Conservation (phyloP, 805 yeast species). For the Yarrowia divulgata region DNA sequence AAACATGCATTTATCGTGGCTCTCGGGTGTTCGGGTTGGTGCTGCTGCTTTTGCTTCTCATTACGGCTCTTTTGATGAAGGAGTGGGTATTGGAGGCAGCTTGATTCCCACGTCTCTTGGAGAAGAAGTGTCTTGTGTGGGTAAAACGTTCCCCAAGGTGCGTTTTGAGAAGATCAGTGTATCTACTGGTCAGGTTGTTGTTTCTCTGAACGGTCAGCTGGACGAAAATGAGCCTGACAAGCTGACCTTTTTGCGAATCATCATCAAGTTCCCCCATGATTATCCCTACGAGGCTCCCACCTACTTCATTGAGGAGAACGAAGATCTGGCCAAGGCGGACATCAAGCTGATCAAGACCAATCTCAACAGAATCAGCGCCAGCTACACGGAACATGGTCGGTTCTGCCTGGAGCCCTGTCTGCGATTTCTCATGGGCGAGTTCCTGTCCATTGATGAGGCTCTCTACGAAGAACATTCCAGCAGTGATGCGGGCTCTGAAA, state of each 20-base stretch:
- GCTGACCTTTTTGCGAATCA: constrained; percentile 71
- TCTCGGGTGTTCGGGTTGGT: constrained; percentile 82
- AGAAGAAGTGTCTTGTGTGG: constrained; percentile 88
- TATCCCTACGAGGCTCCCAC: constrained; percentile 72
- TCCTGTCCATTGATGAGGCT: constrained; percentile 22
- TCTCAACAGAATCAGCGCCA: constrained; percentile 62
- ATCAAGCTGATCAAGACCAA: constrained; percentile 59
- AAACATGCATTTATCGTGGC: constrained; percentile 76
- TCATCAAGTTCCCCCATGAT: constrained; percentile 69
- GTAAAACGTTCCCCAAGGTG: constrained; percentile 86
- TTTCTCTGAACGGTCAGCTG: constrained; percentile 87
- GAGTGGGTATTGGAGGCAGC: constrained; percentile 16
- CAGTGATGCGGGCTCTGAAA: constrained; percentile 52
- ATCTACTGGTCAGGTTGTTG: constrained; percentile 76
- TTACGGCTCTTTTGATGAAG: constrained; percentile 40
- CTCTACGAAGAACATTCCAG: constrained; percentile 8
- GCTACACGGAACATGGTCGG: constrained; percentile 62
- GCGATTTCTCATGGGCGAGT: constrained; percentile 73
- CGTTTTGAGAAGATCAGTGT: constrained; percentile 88
- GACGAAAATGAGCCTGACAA: constrained; percentile 53
- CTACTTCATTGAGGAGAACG: constrained; percentile 79
- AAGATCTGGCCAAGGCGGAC: constrained; percentile 62
- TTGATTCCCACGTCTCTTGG: constrained; percentile 69
- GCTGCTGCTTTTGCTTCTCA: constrained; percentile 46
- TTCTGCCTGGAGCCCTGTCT: constrained; percentile 84